Base-by-base conservation (phyloP, 306 rosid species). In the Rosa chinensis region DNA sequence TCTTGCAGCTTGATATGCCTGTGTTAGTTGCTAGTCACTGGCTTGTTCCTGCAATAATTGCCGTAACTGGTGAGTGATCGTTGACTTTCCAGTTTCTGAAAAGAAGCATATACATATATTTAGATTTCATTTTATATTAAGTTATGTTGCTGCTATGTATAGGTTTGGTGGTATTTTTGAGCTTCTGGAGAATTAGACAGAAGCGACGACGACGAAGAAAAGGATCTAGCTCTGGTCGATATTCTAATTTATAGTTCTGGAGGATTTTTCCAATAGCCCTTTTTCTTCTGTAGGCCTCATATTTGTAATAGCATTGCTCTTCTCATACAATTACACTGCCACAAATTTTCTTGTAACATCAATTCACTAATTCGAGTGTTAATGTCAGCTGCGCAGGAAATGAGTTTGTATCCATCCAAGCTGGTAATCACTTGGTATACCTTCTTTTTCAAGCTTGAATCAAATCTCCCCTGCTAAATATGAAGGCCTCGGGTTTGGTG, bases 171-270 rank as follows among this genome's bases (percentile, higher is more conserved):
- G 78, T 90, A 18, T 82, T 85, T 69, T 35, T 91, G 80, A 85
- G 93, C 85, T 93, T 88, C 78, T 95, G 99, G 99, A 88, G 88
- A 76, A 89, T 95, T 73, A 91, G 98, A 76, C 97, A 93, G 86
- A 95, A 81, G 87, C 90, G 97, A 17, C 88, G 93, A 3, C 77
- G 97, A 47, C 79, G 97, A 78, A 88, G 94, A 82, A 95, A 92
- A 87, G 92, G 84, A 79, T 82, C 97, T 42, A 87, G 89, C 44
- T 83, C 96, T 52, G 81, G 92, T 39, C 88, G 93, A 78, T 78
- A 85, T 85, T 55, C 92, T 80, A 91, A 87, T 87, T 63, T 81
- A 62, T 95, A 93, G 97, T 76, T 63, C 37, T 58, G 50, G 67
- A 69, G 77, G 25, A 50, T 9, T 43, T 72, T 67, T 66, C 78